phyloP scores from a whole-genome alignment of 2,329 filamentous ascomycete species.

The Apiospora saccharicola region DNA sequence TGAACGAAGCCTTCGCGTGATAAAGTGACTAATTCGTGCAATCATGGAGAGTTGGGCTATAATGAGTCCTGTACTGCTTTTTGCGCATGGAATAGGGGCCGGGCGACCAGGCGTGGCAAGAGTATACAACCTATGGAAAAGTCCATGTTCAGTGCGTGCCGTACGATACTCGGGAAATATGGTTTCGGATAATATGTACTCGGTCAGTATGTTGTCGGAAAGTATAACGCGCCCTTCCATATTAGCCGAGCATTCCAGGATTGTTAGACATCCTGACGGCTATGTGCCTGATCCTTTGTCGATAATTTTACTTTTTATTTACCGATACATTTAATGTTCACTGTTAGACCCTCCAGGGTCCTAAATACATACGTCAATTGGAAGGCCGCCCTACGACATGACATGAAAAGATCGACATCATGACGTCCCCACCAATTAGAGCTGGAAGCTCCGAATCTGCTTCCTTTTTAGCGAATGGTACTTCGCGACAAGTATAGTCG shows the following conservation, averaged over 20 bases:
- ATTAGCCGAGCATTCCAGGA: background rate
- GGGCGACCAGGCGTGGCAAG: background rate
- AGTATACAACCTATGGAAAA: background rate
- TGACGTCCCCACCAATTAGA: background rate
- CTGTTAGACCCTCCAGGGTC: background rate
- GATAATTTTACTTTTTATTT: background rate
- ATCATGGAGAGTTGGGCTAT: background rate
- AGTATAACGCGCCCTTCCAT: background rate
- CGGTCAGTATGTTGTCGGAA: background rate
- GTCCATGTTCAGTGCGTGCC: background rate
- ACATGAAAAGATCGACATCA: background rate
- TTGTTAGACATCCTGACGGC: background rate
- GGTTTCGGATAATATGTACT: background rate
- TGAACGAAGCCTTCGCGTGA: background rate
- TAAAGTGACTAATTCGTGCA: background rate
- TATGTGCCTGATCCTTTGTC: background rate
- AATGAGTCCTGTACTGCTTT: too few species aligned
- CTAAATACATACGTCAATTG: background rate
- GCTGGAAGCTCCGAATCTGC: background rate
- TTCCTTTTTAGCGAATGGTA: background rate
- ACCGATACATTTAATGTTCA: background rate
- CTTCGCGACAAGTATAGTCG: too few species aligned
- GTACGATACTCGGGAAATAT: background rate
- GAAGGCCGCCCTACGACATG: background rate
- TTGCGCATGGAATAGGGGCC: background rate